These are phyloP conservation scores for Blastocystis sp. DNA, from an alignment of 352 stramenopile species.

Conservation along the genomic window DNA sequence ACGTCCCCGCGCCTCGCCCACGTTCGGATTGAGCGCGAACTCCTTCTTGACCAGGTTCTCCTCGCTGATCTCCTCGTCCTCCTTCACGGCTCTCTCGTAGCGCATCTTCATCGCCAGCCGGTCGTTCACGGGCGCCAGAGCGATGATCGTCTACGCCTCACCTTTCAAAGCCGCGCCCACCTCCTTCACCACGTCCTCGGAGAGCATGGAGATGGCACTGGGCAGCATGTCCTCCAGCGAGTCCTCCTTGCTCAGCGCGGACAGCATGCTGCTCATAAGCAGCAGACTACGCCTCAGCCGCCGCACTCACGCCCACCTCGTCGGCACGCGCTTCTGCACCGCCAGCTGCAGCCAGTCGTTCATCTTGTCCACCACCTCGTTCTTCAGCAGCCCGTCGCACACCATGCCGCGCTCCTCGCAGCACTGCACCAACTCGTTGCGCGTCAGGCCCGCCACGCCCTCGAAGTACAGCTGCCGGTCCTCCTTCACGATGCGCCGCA, in stretches of 20 bases:
- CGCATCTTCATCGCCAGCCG: constrained; percentile 46
- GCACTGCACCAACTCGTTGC: constrained; percentile 17
- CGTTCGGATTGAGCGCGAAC: constrained; percentile 53
- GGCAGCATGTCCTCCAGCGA: constrained; percentile 37
- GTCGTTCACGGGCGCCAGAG: constrained; percentile 33
- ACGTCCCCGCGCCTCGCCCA: not conserved
- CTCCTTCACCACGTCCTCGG: constrained; percentile 64
- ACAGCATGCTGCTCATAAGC: constrained; percentile 54
- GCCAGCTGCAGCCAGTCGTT: constrained; percentile 61
- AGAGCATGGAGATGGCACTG: constrained; percentile 51
- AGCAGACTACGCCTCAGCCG: not conserved
- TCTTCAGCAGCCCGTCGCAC: constrained; percentile 47
- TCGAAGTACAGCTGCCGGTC: constrained; percentile 62
- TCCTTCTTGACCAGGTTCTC: constrained; percentile 56
- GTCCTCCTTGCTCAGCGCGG: constrained; percentile 22
- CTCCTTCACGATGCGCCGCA: constrained; percentile 40
- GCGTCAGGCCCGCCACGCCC: constrained; percentile 37
- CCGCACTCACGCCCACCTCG: not conserved
- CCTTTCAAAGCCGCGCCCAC: not conserved
- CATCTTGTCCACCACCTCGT: constrained; percentile 30
- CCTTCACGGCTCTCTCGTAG: constrained; percentile 59
- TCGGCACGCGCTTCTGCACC: constrained; percentile 50
- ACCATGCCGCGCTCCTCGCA: constrained; percentile 50
- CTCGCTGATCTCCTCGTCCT: constrained; percentile 59
- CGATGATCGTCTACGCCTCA: constrained; percentile 64